Conservation (phyloP, 106 monocot genomes). For the Platanthera zijinensis region DNA sequence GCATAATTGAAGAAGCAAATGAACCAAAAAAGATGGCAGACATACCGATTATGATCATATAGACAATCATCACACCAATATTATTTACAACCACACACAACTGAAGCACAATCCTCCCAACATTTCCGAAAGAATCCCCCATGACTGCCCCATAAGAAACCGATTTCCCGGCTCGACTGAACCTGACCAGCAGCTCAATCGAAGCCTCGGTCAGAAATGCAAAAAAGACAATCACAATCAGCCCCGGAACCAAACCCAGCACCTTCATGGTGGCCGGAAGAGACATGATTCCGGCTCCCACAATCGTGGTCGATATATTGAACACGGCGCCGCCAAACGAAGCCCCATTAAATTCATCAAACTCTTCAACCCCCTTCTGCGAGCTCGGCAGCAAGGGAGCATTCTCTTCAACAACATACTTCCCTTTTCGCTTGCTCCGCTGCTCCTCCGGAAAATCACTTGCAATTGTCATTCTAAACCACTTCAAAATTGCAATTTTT, state of each 20-base stretch:
- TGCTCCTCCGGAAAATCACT: slow-evolving; percentile 11
- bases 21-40: not conserved
- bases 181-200: slow-evolving; percentile 44
- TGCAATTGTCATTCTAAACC: slow-evolving; percentile 31
- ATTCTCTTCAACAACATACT: slow-evolving; percentile 24
- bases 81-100: slow-evolving; percentile 54
- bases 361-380: slow-evolving; percentile 15
- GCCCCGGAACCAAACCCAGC: slow-evolving; percentile 47
- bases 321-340: slow-evolving; percentile 58
- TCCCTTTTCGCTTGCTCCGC: slow-evolving; percentile 13
- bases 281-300: slow-evolving; percentile 74
- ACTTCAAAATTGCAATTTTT: not conserved
- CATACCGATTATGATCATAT: slow-evolving; percentile 78
- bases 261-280: slow-evolving; percentile 64
- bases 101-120: slow-evolving; percentile 42
- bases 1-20: not conserved
- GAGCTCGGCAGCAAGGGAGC: slow-evolving; percentile 33
- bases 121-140: slow-evolving; percentile 51
- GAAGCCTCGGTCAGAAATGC: slow-evolving; percentile 62
- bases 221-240: slow-evolving; percentile 40
- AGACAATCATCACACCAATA: slow-evolving; percentile 46
- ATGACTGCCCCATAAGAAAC: slow-evolving; percentile 54
- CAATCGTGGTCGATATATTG: slow-evolving; percentile 57
- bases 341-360: slow-evolving; percentile 46
- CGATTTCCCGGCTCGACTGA: slow-evolving; percentile 40